Conservation (phyloP, 129 eudicot genomes). For the Oenanthe sinensis region DNA sequence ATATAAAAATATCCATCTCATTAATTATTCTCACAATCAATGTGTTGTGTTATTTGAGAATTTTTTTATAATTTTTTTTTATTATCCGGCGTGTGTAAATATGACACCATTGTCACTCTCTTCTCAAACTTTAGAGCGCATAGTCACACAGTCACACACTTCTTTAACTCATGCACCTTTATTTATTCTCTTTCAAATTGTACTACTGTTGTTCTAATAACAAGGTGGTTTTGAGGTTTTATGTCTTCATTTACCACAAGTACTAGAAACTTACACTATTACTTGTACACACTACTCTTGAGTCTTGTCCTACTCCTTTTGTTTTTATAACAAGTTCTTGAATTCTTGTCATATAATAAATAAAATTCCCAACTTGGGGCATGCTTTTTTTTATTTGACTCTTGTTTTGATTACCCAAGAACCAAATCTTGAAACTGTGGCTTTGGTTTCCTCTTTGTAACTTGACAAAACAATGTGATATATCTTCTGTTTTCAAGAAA, state of each 20-base stretch:
- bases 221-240: background rate
- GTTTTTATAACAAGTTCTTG: slow-evolving; percentile 1
- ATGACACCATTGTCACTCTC: slow-evolving; percentile 15
- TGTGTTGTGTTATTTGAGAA: too few species aligned
- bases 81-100: too few species aligned
- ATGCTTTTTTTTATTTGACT: background rate
- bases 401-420: background rate
- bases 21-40: too few species aligned
- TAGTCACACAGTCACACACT: background rate
- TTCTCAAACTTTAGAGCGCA: slow-evolving; percentile 2
- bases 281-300: slow-evolving; percentile 11
- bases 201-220: background rate
- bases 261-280: slow-evolving; percentile 16
- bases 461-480: background rate
- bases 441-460: background rate
- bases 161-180: slow-evolving; percentile 30
- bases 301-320: slow-evolving; percentile 16
- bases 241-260: slow-evolving; percentile 27
- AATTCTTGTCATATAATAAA: background rate
- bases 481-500: background rate
- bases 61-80: too few species aligned
- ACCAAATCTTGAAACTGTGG: background rate
- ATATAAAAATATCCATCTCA: too few species aligned
- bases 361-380: background rate
- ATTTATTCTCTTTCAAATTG: slow-evolving; percentile 30